These are phyloP conservation scores for Cucumis variabilis DNA, from an alignment of 331 rosid species.

Conservation along the genomic window DNA sequence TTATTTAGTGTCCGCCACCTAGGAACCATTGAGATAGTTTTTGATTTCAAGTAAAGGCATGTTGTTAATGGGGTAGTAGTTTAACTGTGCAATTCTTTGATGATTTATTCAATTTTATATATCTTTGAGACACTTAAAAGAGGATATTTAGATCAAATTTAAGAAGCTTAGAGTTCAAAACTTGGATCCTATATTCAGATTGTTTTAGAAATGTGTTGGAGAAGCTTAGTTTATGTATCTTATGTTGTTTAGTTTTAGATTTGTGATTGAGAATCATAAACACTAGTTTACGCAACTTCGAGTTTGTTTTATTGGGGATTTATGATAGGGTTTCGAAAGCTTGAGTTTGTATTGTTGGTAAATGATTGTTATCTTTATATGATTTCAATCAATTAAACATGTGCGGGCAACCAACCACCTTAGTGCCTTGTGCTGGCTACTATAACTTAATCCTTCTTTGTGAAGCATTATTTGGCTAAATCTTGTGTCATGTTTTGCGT, in stretches of 20 bases:
- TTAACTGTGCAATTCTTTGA: neutral
- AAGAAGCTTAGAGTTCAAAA: neutral
- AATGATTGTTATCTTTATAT: neutral
- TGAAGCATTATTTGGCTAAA: slow-evolving; percentile 12
- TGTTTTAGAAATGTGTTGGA: neutral
- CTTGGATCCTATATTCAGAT: neutral
- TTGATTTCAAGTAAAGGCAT: neutral
- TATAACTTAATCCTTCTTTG: neutral
- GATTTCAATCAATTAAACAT: neutral
- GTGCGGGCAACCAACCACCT: neutral
- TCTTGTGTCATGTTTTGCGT: neutral
- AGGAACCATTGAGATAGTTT: neutral
- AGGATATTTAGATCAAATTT: neutral
- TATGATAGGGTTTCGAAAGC: neutral
- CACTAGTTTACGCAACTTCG: neutral
- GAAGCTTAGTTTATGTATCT: neutral
- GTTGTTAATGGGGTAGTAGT: neutral
- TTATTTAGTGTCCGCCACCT: slow-evolving; percentile 9
- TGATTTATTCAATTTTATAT: neutral
- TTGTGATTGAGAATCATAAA: neutral
- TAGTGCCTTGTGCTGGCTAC: neutral
- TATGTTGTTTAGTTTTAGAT: neutral
- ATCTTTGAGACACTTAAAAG: neutral
- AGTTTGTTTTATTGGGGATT: neutral
- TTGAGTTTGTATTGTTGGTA: neutral